A percentile compares a stretch with the other conserved stretches of the same genome.
Conservation (phyloP, 2,329 filamentous ascomycete species). For the Botrytis pseudocinerea region DNA sequence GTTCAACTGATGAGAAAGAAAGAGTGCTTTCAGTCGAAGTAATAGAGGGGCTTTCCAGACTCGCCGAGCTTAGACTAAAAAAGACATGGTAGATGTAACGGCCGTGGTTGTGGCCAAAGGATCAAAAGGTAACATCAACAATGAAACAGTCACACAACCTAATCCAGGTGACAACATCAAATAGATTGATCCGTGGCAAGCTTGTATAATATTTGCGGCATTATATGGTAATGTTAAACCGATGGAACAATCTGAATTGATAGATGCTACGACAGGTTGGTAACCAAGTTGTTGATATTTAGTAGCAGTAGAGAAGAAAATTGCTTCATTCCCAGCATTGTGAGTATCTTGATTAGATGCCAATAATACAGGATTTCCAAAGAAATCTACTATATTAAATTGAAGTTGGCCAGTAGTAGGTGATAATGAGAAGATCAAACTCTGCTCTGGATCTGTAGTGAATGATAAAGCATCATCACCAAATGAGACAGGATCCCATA, state of each 20-base stretch:
- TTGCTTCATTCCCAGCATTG: constrained; percentile 28
- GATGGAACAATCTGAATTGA: constrained; percentile 27
- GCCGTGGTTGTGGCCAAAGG: neutral
- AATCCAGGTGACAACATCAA: constrained; percentile 3
- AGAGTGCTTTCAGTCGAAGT: neutral
- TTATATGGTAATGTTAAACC: constrained; percentile 26
- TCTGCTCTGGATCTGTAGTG: constrained; percentile 19
- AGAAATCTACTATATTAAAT: constrained; percentile 26
- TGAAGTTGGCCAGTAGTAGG: constrained; percentile 24
- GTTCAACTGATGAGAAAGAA: constrained; percentile 18
- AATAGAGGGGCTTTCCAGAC: constrained; percentile 14
- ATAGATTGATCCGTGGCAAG: constrained; percentile 18
- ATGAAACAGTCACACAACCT: neutral
- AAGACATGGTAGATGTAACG: constrained; percentile 2
- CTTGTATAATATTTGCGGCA: constrained; percentile 21
- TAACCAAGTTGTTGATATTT: constrained; percentile 21
- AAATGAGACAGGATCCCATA: constrained; percentile 27
- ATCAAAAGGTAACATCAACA: constrained; percentile 20
- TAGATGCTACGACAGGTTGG: constrained; percentile 25
- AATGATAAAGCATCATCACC: constrained; percentile 28
- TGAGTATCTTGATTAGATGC: constrained; percentile 28
- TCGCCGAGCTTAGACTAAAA: constrained; percentile 24
- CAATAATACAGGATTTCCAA: constrained; percentile 23
- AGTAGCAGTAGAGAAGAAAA: constrained; percentile 27
- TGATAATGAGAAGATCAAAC: constrained; percentile 26